Evolutionary conservation across 257 asterid species (phyloP).

Genomic region (Apocynum venetum): DNA sequence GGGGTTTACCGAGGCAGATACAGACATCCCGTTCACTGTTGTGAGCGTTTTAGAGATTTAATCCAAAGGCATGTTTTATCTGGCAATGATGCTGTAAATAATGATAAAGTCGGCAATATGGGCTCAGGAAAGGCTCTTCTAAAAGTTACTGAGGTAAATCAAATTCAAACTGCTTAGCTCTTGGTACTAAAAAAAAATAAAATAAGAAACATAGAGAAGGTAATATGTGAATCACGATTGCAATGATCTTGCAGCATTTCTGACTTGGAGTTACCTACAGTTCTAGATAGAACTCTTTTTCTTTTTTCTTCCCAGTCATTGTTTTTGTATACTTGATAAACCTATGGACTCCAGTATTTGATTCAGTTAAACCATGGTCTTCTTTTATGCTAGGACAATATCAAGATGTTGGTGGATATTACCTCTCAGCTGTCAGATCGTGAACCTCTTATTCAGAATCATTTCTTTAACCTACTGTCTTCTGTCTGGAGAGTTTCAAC

Average conservation of each 20-base stretch:
- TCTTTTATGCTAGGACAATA: constrained; percentile 60
- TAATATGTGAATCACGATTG: not conserved
- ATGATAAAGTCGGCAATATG: constrained; percentile 55
- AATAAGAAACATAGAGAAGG: not conserved
- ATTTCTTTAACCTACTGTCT: constrained; percentile 72
- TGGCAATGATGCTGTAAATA: constrained; percentile 48
- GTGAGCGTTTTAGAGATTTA: constrained; percentile 93
- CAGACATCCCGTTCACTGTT: constrained; percentile 87
- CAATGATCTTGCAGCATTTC: too few relatives aligned
- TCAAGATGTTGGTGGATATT: constrained; percentile 62
- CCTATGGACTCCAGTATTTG: not conserved
- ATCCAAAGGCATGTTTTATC: constrained; percentile 75
- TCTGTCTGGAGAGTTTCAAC: constrained; percentile 58
- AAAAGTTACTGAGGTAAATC: constrained; percentile 83
- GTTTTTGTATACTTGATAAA: too few relatives aligned
- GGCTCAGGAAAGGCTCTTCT: constrained; percentile 76
- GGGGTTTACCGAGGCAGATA: constrained; percentile 80
- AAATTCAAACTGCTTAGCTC: not conserved
- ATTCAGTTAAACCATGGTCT: constrained; percentile 21
- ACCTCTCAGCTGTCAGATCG: constrained; percentile 66
- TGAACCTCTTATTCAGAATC: constrained; percentile 76
- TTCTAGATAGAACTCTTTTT: too few relatives aligned
- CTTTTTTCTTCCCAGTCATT: too few relatives aligned
- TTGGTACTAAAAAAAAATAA: not conserved
- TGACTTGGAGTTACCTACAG: too few relatives aligned